Conservation (phyloP, 768 basidiomycete genomes). For the Grammothele lineata region DNA sequence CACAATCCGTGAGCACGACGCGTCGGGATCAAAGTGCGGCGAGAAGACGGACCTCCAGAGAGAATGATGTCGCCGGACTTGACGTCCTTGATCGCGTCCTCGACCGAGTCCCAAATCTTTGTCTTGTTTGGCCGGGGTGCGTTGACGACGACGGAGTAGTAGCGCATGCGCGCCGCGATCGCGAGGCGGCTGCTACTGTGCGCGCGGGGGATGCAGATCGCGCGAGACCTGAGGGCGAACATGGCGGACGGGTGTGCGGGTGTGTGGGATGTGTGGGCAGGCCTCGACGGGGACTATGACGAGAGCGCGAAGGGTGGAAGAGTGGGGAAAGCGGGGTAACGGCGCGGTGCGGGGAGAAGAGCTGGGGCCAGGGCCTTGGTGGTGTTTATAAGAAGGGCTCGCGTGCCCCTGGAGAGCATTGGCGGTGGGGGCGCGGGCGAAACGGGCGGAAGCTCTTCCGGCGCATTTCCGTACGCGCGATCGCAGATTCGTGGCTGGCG, state of each 20-base stretch:
- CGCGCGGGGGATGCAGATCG: slow-evolving; percentile 12
- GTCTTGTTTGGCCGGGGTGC: slow-evolving; percentile 31
- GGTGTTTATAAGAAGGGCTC: neutral
- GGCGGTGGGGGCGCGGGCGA: too few relatives aligned
- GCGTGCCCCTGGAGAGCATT: too few relatives aligned
- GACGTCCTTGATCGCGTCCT: slow-evolving; percentile 78
- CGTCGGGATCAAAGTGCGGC: too few relatives aligned
- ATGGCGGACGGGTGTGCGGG: neutral
- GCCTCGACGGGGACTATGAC: neutral
- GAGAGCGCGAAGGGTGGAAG: slow-evolving; percentile 8
- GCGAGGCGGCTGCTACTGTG: slow-evolving; percentile 16
- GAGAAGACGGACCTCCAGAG: slow-evolving; percentile 62
- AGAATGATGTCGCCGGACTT: slow-evolving; percentile 76
- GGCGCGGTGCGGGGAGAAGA: slow-evolving; percentile 5
- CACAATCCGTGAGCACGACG: too few relatives aligned
- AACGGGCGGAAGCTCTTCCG: too few relatives aligned
- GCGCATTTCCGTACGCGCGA: too few relatives aligned
- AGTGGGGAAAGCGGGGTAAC: slow-evolving; percentile 11
- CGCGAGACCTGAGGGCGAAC: slow-evolving; percentile 16
- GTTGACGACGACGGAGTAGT: slow-evolving; percentile 23
- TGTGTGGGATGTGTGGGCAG: neutral
- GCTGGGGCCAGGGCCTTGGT: slow-evolving; percentile 1
- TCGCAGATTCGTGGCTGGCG: too few relatives aligned
- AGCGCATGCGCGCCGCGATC: slow-evolving; percentile 18
- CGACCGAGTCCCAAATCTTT: slow-evolving; percentile 74